These are phyloP conservation scores for Rhynchospora tenuis DNA, from an alignment of 176 grass and related monocot species.

Conservation along the genomic window DNA sequence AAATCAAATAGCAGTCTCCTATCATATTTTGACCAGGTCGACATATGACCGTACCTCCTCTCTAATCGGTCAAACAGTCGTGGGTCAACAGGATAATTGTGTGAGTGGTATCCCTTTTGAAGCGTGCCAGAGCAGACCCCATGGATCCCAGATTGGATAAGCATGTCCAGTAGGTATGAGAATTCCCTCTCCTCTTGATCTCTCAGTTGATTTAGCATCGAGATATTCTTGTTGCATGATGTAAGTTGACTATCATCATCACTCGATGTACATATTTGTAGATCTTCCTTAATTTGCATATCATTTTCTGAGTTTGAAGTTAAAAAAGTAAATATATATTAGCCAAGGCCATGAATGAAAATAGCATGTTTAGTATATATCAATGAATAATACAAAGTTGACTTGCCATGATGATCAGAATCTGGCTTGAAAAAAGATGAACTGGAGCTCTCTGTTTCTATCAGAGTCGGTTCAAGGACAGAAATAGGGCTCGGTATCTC, in stretches of 20 bases:
- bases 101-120: conserved; percentile 40
- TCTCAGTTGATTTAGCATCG: conserved; percentile 43
- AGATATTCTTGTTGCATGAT: conserved; percentile 27
- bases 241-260: not conserved
- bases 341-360: not conserved
- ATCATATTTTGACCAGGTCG: conserved; percentile 49
- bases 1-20: conserved; percentile 73
- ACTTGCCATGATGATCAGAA: conserved; percentile 32
- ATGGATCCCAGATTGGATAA: conserved; percentile 68
- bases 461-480: conserved; percentile 33
- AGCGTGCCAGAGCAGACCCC: conserved; percentile 30
- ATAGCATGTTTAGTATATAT: not conserved
- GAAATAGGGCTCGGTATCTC: conserved; percentile 61
- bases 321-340: conserved; percentile 15
- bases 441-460: conserved; percentile 21
- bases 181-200: conserved; percentile 90
- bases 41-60: conserved; percentile 49
- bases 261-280: not conserved
- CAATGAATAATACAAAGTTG: not conserved
- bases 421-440: conserved; percentile 3
- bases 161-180: conserved; percentile 76
- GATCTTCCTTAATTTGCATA: conserved; percentile 13
- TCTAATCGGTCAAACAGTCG: conserved; percentile 64
- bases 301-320: conserved; percentile 29
- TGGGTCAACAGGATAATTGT: conserved; percentile 41